Evolutionary conservation across 805 yeast species (phyloP), one percentile per base, ranked within the genome.

Genomic region (Wickerhamomyces bisporus): DNA sequence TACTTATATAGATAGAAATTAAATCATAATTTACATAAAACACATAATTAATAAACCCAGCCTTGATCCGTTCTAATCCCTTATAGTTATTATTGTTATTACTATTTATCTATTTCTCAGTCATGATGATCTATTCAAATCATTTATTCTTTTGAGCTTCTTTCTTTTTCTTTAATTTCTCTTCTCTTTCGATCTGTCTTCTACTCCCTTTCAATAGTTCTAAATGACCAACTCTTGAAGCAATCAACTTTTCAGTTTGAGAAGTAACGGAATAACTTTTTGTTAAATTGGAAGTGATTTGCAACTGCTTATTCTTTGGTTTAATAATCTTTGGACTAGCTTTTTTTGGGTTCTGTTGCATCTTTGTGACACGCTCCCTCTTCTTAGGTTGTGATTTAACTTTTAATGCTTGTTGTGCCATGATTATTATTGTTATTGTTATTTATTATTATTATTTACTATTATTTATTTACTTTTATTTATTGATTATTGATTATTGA

Each of bases 171-270:
- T 70, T 64, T 33, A 52, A 54, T 58, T 75, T 77, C 46, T 68
- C 75, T 14, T 60, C 66, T 57, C 75, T 84, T 57, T 86, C 96
- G 14, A 86, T 42, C 51, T 84, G 77, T 64, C 94, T 77, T 68
- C 97, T 79, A 7, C 93, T 80, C 13, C 98, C 98, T 61, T 86
- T 88, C 47, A 91, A 66, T 28, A 91, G 59, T 64, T 91, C 98
- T 52, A 91, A 71, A 61, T 91, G 98, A 19, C 98, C 98, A 7
- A 91, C 97, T 58, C 91, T 75, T 40, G 94, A 72, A 2, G 97
- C 81, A 49, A 91, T 77, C 40, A 87, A 70, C 64, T 78, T 87
- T 63, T 91, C 98, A 3, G 98, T 91, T 4, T 76, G 55, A 63
- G 68, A 57, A 67, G 76, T 49, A 69, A 66, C 57, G 2, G 70